Conservation (phyloP, 352 stramenopile species). For the Globisporangium uncinulatum region DNA sequence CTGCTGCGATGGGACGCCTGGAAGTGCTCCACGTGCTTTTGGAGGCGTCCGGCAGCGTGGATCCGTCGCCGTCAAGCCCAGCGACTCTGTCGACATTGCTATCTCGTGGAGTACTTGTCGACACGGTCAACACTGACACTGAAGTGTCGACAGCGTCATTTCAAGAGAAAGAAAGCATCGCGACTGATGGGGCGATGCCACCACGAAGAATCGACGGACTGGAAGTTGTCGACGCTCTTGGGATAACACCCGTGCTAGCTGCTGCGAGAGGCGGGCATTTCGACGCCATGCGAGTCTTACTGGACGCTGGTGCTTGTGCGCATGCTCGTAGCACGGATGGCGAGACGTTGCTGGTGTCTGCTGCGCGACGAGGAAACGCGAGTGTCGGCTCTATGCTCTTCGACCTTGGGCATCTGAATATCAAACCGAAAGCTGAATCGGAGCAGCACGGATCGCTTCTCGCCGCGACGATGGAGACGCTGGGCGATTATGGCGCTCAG, state of each 20-base stretch:
- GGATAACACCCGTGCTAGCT: background rate
- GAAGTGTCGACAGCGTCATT: too few relatives aligned
- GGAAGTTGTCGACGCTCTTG: background rate
- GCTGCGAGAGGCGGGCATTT: background rate
- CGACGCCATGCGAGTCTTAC: background rate
- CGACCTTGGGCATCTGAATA: background rate
- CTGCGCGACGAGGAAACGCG: background rate
- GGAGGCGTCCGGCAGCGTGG: background rate
- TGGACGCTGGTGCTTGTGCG: background rate
- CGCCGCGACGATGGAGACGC: background rate
- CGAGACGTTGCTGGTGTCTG: background rate
- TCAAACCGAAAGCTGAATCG: background rate
- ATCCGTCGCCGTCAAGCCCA: too few relatives aligned
- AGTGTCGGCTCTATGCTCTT: background rate
- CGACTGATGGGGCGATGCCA: too few relatives aligned
- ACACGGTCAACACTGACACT: too few relatives aligned
- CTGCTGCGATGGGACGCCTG: background rate
- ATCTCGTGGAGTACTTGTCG: too few relatives aligned
- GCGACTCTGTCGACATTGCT: too few relatives aligned
- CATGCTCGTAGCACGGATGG: background rate
- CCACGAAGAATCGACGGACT: background rate
- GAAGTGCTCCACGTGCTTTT: background rate
- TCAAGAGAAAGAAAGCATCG: too few relatives aligned
- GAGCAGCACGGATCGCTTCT: background rate
- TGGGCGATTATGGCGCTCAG: background rate